Base-by-base conservation (phyloP, 495 filamentous ascomycete species). In the Aspergillus cristatus region DNA sequence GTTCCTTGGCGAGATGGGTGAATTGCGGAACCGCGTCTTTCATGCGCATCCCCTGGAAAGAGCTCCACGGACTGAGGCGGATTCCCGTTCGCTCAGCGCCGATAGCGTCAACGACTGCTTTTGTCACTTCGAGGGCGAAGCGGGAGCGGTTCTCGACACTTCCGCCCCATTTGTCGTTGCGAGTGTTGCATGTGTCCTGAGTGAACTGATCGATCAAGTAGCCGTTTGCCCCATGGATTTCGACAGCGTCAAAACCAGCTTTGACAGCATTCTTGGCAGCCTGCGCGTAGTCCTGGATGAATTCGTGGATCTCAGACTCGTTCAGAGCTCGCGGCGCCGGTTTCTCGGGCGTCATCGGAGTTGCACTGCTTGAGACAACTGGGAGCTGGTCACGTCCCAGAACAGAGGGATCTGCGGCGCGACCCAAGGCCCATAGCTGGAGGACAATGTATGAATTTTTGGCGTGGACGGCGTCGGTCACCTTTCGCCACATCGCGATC, bases 201-300 rank as follows among this genome's bases (percentile, higher is more conserved):
- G 67, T 57, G 57, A 88, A 88, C 53, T 86, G 81, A 46, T 88
- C 78, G 26, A 84, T 57, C 15, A 88, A 60, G 43, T 84, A 86
- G 6, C 81, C 82, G 46, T 88, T 85, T 2, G 79, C 79, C 22
- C 70, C 75, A 48, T 86, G 81, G 28, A 86, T 60, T 58, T 88
- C 83, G 2, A 88, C 78, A 12, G 79, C 81, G 49, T 86, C 82
- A 42, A 85, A 86, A 4, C 82, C 82, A 7, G 81, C 82, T 16
- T 54, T 57, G 8, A 85, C 61, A 2, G 79, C 78, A 34, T 74
- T 76, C 46, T 63, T 55, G 1, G 82, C 74, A 14, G 79, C 80
- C 6, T 58, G 32, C 2, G 64, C 75, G 40, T 76, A 84, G 34
- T 73, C 70, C 1, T 47, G 37, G 7, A 84, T 64, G 8, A 55